phyloP scores from a whole-genome alignment of 305 asterid species.

The Nicotiana rustica region DNA sequence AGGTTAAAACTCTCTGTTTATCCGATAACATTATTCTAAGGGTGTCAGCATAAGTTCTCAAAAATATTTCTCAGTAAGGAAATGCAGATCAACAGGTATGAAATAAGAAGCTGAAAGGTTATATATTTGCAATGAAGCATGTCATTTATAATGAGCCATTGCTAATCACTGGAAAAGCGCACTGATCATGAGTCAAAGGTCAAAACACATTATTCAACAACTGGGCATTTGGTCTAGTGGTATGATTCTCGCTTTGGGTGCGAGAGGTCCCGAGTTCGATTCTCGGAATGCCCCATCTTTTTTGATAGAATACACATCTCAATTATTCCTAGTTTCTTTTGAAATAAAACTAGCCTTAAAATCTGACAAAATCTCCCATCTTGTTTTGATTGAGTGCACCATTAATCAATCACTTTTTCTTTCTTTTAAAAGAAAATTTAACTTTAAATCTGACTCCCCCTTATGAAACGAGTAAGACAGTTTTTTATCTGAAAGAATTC shows the following conservation, averaged over 20 bases:
- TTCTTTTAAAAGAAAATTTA: not conserved
- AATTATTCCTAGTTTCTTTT: not conserved
- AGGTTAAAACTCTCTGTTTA: not conserved
- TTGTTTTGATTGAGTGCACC: not conserved
- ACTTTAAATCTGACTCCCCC: not conserved
- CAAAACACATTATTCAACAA: not conserved
- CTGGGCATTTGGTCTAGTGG: slow-evolving; percentile 65
- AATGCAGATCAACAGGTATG: not conserved
- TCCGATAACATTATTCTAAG: not conserved
- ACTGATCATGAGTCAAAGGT: not conserved
- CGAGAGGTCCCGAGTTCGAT: slow-evolving; percentile 93
- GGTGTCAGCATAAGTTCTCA: not conserved
- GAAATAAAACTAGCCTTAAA: not conserved
- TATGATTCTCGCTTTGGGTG: slow-evolving; percentile 94
- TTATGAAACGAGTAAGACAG: not conserved
- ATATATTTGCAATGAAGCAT: not conserved
- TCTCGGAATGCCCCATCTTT: slow-evolving; percentile 43
- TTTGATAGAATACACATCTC: not conserved
- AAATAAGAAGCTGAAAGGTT: not conserved
- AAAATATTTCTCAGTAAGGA: not conserved
- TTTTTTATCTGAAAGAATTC: not conserved
- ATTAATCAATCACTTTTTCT: not conserved
- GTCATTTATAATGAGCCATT: not conserved
- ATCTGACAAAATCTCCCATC: not conserved
- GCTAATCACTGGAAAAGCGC: not conserved